Base-by-base conservation (phyloP, 129 eudicot species). In the Chrysanthemum makinoi region DNA sequence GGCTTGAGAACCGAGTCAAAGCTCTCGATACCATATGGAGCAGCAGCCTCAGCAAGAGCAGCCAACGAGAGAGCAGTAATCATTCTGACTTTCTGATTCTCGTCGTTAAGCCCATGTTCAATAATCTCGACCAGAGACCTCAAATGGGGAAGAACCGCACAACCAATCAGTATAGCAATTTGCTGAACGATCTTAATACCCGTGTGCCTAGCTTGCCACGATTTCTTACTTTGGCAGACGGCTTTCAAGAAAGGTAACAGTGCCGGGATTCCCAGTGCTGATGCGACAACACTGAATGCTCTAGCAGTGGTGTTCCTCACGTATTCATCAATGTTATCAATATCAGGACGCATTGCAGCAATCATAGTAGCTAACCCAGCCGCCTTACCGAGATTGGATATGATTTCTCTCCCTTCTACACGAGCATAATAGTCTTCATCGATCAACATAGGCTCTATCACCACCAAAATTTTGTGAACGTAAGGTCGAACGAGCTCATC, bases 311-410 rank as follows among this genome's bases (percentile, higher is more conserved):
- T 94, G 76, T 94, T 94, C 69, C 99, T 84, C 22, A 89, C 97
- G 70, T 94, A 87, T 60, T 94, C 99, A 75, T 94, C 99, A 22
- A 90, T 86, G 80, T 90, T 89, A 69, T 94, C 99, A 68, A 87
- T 94, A 80, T 94, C 99, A 0, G 97, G 97, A 30, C 97, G 91
- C 99, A 94, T 94, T 10, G 96, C 97, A 78, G 97, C 97, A 80
- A 94, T 89, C 99, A 94, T 94, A 62, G 99, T 94, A 28, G 99
- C 99, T 80, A 94, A 83, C 0, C 96, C 97, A 58, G 97, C 93
- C 22, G 97, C 97, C 74, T 89, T 94, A 77, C 97, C 90, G 66
- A 94, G 95, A 81, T 89, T 94, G 7, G 99, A 94, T 47, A 94
- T 94, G 65, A 94, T 89, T 68, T 94, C 98, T 70, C 98, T 82